A percentile compares a stretch with the other conserved stretches of the same genome.
phyloP scores from a whole-genome alignment of 177 flowering plant genomes.

The Vitis hybrid region DNA sequence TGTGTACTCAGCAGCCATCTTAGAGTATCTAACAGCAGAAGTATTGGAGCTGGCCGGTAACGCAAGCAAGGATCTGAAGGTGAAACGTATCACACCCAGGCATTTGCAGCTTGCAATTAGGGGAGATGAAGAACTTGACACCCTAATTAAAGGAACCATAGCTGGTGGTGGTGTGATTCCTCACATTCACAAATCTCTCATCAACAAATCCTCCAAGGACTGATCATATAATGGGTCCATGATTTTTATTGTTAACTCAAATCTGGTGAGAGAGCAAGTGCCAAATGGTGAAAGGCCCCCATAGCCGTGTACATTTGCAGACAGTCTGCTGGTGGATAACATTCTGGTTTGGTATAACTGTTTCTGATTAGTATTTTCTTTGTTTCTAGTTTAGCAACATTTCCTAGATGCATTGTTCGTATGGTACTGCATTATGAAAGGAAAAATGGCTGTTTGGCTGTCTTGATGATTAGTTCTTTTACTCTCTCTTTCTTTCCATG shows the following conservation, averaged over 20 bases:
- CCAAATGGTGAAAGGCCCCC: not conserved
- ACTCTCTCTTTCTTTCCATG: too few relatives aligned
- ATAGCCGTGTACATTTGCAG: conserved; percentile 7
- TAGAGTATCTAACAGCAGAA: conserved; percentile 39
- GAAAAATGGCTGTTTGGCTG: too few relatives aligned
- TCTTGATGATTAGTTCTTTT: too few relatives aligned
- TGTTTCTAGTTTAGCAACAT: too few relatives aligned
- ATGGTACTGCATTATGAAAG: too few relatives aligned
- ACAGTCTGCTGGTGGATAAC: not conserved
- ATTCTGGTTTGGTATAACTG: too few relatives aligned
- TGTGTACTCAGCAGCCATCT: conserved; percentile 33
- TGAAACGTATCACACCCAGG: conserved; percentile 36
- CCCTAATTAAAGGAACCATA: conserved; percentile 39
- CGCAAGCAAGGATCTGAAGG: conserved; percentile 41
- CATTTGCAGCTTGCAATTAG: conserved; percentile 39
- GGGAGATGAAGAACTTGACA: conserved; percentile 38
- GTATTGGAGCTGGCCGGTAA: conserved; percentile 38
- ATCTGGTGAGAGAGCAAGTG: not conserved
- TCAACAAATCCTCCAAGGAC: conserved; percentile 31
- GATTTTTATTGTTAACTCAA: not conserved
- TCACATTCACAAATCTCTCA: conserved; percentile 36
- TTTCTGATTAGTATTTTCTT: too few relatives aligned
- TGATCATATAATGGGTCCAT: not conserved
- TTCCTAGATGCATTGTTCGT: too few relatives aligned
- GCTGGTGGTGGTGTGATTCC: conserved; percentile 45